Evolutionary conservation across 2,329 filamentous ascomycete genomes (phyloP), one percentile per base, ranked within the genome.

Genomic region (Colletotrichum camelliae): DNA sequence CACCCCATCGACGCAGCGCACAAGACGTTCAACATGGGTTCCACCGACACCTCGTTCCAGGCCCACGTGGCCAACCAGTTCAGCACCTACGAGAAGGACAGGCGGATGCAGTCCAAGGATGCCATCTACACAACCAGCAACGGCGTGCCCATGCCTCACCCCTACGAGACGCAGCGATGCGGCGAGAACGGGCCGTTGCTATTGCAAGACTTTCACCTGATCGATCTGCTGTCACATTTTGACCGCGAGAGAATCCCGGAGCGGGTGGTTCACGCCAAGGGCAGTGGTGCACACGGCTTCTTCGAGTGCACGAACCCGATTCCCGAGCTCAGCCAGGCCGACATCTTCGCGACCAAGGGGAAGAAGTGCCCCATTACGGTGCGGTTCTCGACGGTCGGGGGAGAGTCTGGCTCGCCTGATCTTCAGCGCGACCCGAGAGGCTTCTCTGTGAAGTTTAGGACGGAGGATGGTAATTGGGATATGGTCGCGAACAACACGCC

Each of bases 391-490:
- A 94, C 91, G 3, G 93, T 95, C 7, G 91, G 91, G 18, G 92
- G 92, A 3, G 91, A 89, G 60, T 87, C 90, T 8, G 93, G 93
- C 7, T 93, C 91, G 72, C 88, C 90, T 7, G 93, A 94, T 77
- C 91, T 91, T 0, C 91, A 90, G 4, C 89, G 93, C 21, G 93
- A 94, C 84, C 91, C 93, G 0, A 91, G 93, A 72, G 93, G 93
- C 0, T 94, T 81, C 91, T 92, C 18, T 0, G 79, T 79, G 7
- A 82, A 82, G 69, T 78, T 82, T 16, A 80, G 81, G 31, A 82
- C 81, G 0, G 78, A 81, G 33, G 81, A 82, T 1, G 81, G 81
- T 3, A 74, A 80, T 13, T 80, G 81, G 33, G 81, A 82, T n/a
- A 80, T 81, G 72, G 81, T 82, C 1, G 81, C 79, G 31, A 81